Evolutionary conservation across 2,329 filamentous ascomycete genomes (phyloP).

Genomic region (Colletotrichum musicola): DNA sequence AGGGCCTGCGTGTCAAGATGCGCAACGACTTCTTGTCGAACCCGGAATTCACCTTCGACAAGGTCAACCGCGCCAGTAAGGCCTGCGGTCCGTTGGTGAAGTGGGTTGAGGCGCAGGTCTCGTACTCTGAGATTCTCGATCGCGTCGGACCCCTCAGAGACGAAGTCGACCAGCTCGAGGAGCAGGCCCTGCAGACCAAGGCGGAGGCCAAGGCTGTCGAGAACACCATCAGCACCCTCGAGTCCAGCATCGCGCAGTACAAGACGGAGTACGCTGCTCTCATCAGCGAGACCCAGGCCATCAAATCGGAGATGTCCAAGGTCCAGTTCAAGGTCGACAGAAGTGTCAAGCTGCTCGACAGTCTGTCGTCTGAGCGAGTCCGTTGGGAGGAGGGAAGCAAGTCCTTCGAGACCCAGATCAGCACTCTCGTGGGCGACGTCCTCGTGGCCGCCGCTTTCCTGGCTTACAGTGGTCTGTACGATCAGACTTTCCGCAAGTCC

Average conservation of each 20-base stretch:
- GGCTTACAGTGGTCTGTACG: conserved; percentile 95
- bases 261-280: conserved; percentile 96
- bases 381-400: conserved; percentile 98
- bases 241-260: conserved; percentile 92
- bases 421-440: conserved; percentile 95
- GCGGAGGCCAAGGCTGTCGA: conserved; percentile 93
- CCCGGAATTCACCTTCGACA: conserved; percentile 95
- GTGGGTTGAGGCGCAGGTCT: conserved; percentile 97
- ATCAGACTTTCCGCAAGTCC: conserved; percentile 96
- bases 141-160: conserved; percentile 92
- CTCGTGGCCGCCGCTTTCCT: conserved; percentile 97
- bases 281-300: conserved; percentile 96
- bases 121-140: conserved; percentile 97
- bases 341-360: conserved; percentile 93
- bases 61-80: conserved; percentile 95
- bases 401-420: conserved; percentile 98
- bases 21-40: conserved; percentile 91
- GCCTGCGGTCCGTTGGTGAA: conserved; percentile 97
- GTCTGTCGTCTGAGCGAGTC: conserved; percentile 90
- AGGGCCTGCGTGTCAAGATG: conserved; percentile 85
- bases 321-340: conserved; percentile 99
- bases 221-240: conserved; percentile 85
- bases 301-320: conserved; percentile 95
- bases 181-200: conserved; percentile 90
- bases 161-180: conserved; percentile 88